Base-by-base conservation (phyloP, 768 basidiomycete species). In the Mycena epipterygia region DNA sequence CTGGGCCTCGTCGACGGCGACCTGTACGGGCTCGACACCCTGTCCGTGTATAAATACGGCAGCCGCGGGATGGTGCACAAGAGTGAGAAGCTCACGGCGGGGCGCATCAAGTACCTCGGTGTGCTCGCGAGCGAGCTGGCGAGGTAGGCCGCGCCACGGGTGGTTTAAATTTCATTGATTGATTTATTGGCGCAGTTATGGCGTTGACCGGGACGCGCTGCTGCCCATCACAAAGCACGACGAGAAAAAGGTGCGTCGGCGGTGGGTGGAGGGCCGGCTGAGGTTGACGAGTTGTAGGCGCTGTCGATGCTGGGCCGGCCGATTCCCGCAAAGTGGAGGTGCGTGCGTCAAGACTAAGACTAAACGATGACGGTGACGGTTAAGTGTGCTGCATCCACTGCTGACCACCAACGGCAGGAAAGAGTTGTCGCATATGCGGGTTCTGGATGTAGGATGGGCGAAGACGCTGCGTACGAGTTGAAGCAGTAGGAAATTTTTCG, bases 11-110 rank as follows among this genome's bases (percentile, higher is more conserved):
- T 99, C 8, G 98, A 99, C 76, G 92, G 89, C 0, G 98, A 99
- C 78, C 92, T 97, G 0, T 94, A 94, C 78, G 98, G 98, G 2
- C 78, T 99, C 48, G 95, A 97, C 70, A 98, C 99, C 70, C 87
- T 96, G 16, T 93, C 93, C 0, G 93, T 94, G 12, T 98, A 95
- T 82, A 93, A 89, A 68, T 89, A 88, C 74, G 98, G 98, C 13
- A 96, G 95, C 66, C 81, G 79, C 57, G 83, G 82, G 41, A 85
- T 96, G 80, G 85, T 84, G 49, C 93, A 94, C 76, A 94, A 98
- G 79, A 88, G 87, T 30, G 84, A 80, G 19, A 90, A 85, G 48
- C 84, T 98, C 41, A 90, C 90, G 0, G 90, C 95, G 1, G 79
- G 83, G 35, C 87, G 95, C 17, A 79, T 97, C 30, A 81, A 88